phyloP scores from a whole-genome alignment of 129 eudicot genomes.

The Flaveria sonorensis region DNA sequence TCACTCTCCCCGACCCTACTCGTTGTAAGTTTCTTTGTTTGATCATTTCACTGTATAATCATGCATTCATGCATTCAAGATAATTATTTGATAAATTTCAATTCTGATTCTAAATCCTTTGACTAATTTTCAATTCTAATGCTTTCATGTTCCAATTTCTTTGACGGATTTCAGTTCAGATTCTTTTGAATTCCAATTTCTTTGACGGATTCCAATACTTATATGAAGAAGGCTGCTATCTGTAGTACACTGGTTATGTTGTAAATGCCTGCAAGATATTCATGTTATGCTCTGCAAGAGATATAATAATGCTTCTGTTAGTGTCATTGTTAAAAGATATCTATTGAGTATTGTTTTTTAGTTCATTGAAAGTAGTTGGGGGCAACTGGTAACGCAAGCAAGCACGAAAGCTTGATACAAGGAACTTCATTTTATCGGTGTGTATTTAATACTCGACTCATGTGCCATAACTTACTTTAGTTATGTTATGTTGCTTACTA shows the following conservation, averaged over 20 bases:
- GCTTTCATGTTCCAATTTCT: too few species aligned
- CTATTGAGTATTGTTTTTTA: background rate
- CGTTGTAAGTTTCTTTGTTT: too few species aligned
- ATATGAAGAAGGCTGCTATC: background rate
- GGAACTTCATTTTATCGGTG: constrained; percentile 15
- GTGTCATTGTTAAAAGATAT: background rate
- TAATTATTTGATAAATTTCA: background rate
- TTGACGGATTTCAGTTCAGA: background rate
- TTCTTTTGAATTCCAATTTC: background rate
- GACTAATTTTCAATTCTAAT: background rate
- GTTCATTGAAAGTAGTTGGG: background rate
- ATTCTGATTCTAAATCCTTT: background rate
- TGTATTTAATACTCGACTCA: constrained; percentile 12
- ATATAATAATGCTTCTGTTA: background rate
- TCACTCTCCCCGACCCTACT: too few species aligned
- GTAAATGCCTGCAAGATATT: background rate
- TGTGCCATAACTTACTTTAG: background rate
- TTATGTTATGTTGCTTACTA: background rate
- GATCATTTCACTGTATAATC: background rate
- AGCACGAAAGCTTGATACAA: background rate
- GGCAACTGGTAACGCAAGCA: background rate
- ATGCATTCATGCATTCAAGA: background rate
- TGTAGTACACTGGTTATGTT: constrained; percentile 14
- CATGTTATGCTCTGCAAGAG: too few species aligned
- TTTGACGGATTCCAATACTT: background rate